Evolutionary conservation across 169 alveolate genomes (phyloP).

Genomic region (Plasmodium berghei): DNA sequence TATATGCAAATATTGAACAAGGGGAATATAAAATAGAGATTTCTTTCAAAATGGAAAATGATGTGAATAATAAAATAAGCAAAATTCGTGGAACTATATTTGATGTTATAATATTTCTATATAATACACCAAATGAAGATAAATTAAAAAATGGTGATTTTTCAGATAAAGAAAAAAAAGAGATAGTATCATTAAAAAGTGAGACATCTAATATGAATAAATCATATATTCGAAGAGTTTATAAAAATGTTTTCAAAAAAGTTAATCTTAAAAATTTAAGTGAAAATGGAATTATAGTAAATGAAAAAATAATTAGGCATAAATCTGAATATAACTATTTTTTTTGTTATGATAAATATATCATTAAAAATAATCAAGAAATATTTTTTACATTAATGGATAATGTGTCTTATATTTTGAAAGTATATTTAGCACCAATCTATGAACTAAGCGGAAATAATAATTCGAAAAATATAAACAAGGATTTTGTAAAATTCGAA

Average conservation of each 20-base stretch:
- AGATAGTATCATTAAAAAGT: no score
- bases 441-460: conserved; percentile 11
- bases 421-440: conserved; percentile 20
- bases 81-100: background rate
- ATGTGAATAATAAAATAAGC: background rate
- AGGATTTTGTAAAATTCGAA: background rate
- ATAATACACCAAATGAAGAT: no score
- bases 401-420: conserved; percentile 6
- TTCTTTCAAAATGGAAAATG: background rate
- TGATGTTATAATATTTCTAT: conserved; percentile 13
- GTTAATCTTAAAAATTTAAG: conserved; percentile 13
- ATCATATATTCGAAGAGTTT: background rate
- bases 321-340: conserved; percentile 30
- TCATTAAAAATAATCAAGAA: conserved; percentile 16
- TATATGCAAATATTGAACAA: conserved; percentile 5
- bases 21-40: conserved; percentile 41
- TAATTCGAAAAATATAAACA: background rate
- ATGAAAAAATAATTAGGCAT: conserved; percentile 8
- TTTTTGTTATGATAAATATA: conserved; percentile 32
- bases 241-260: conserved; percentile 28
- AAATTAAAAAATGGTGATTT: no score
- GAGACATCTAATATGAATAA: background rate
- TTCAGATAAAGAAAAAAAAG: no score
- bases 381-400: conserved; percentile 37
- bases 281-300: conserved; percentile 18